phyloP scores from a whole-genome alignment of 129 eudicot species.

The Helichrysum umbraculigerum region DNA sequence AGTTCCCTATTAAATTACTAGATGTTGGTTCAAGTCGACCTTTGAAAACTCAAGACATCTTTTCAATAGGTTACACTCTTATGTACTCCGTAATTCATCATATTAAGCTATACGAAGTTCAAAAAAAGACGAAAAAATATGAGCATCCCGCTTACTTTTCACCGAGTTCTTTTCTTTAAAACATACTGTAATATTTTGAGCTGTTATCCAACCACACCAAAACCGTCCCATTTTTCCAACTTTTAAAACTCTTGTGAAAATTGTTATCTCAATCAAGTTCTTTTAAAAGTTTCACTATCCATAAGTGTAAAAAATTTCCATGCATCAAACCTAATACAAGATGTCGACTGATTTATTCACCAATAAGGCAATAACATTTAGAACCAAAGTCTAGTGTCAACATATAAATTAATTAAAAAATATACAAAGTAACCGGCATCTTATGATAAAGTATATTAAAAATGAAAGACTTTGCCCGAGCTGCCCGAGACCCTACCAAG shows the following conservation, averaged over 20 bases:
- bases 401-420: too few relatives aligned
- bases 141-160: neutral
- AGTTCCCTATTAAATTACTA: too few relatives aligned
- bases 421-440: neutral
- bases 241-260: too few relatives aligned
- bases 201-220: too few relatives aligned
- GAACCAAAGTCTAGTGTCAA: too few relatives aligned
- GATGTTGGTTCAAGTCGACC: neutral
- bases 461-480: constrained; percentile 33
- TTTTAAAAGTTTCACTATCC: too few relatives aligned
- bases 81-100: neutral
- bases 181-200: too few relatives aligned
- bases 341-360: neutral
- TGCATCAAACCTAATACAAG: neutral
- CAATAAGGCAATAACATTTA: too few relatives aligned
- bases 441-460: neutral
- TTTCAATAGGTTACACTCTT: neutral
- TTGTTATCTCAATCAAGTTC: too few relatives aligned
- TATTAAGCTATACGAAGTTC: neutral
- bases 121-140: too few relatives aligned
- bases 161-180: too few relatives aligned
- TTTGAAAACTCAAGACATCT: neutral
- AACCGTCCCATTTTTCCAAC: too few relatives aligned
- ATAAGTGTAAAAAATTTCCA: neutral
- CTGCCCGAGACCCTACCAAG: constrained; percentile 40